phyloP scores from a whole-genome alignment of 83 land plant species.

The Picea engelmannii region DNA sequence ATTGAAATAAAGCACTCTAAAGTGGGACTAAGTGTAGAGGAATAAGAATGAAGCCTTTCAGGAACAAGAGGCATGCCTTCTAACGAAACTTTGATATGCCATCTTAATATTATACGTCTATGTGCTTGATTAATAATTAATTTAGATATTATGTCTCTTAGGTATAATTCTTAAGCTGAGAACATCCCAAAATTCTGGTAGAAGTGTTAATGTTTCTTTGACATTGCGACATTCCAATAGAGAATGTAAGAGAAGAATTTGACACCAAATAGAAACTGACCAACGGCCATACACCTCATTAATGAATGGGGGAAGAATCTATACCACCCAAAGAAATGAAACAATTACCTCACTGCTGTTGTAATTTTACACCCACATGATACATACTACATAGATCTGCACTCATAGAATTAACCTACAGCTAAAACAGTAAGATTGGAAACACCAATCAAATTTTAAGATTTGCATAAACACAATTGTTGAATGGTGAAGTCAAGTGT shows the following conservation, averaged over 20 bases:
- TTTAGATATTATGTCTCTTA: background rate
- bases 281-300: background rate
- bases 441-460: too few species aligned
- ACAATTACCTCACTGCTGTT: background rate
- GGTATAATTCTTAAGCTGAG: background rate
- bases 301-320: background rate
- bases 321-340: background rate
- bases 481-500: too few species aligned
- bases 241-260: constrained; percentile 1
- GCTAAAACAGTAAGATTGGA: too few species aligned
- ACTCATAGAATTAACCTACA: too few species aligned
- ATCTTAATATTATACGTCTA: background rate
- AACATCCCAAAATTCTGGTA: background rate
- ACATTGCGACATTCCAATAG: background rate
- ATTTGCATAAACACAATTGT: too few species aligned
- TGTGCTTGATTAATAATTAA: background rate
- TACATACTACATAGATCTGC: too few species aligned
- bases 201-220: background rate
- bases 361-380: too few species aligned
- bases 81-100: background rate
- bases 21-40: background rate
- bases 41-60: constrained; percentile 6
- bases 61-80: background rate
- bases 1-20: background rate
- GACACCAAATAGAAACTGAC: background rate